Base-by-base conservation (phyloP, 23 red algal genomes). In the Gracilaria domingensis region DNA sequence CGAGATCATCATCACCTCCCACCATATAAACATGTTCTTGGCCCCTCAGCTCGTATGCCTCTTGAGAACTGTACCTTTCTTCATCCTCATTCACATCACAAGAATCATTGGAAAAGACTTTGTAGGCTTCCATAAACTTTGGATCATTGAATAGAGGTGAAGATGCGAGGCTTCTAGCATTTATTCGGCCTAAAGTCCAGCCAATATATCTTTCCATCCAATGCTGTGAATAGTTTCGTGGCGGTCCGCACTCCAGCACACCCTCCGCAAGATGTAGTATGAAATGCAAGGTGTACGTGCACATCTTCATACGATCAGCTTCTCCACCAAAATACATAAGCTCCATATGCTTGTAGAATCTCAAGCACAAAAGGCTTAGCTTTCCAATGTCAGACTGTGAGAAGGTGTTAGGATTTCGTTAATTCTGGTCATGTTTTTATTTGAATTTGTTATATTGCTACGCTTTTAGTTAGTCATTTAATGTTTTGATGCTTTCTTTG, bases 121-220 rank as follows among this genome's bases (percentile, higher is more conserved):
- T 79, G 42, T 79, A 50, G 2, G 42, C 16, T 42, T 79, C 42
- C 2, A 50, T 20, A 51, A 79, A 79, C 50, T 54, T 50, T 8
- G 74, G 8, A 42, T 56, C 39, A 24, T 79, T 16, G 37, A 79
- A 50, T 8, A 79, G 74, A 13, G 39, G 51, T 56, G 74, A 50
- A 28, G 74, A 4, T 79, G 74, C 74, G 30, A 79, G 42, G 74
- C 38, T 79, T 56, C 26, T 16, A n/a, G 34, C 74, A 12, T 56
- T 51, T 20, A 79, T 50, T 51, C 42, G 42, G 12, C 34, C 26
- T 33, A 79, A 20, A 51, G 38, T 49, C 42, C 39, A 50, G 14
- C 74, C 74, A 32, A 79, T 79, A 79, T 79, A 79, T 3, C 74
- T 16, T 39, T 79, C 74, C 74, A 56, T 79, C 74, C 74, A 79